A percentile compares a stretch with the other conserved stretches of the same genome.
Evolutionary conservation across 208 protist genomes (phyloP).

Genomic region (Acanthamoeba quina): DNA sequence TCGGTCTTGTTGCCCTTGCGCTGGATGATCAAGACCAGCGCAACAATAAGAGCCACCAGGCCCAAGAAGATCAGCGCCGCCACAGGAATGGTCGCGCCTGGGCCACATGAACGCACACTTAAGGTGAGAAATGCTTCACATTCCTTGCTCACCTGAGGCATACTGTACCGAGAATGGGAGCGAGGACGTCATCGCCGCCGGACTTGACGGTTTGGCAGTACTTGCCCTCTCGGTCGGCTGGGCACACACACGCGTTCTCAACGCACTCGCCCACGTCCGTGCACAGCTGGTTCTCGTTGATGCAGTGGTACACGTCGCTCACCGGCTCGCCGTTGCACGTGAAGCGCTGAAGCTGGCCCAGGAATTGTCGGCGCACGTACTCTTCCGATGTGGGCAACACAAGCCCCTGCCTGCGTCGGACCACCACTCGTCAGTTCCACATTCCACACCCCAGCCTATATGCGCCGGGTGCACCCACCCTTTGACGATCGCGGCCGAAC

Average conservation of each 20-base stretch:
- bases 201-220: slow-evolving; percentile 19
- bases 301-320: slow-evolving; percentile 44
- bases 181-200: background rate
- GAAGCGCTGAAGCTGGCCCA: slow-evolving; percentile 20
- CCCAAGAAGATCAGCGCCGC: background rate
- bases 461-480: background rate
- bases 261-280: slow-evolving; percentile 1
- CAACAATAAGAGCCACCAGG: background rate
- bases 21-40: background rate
- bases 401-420: background rate
- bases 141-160: background rate
- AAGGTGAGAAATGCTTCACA: background rate
- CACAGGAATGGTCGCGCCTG: background rate
- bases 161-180: background rate
- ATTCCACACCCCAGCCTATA: background rate
- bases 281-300: slow-evolving; percentile 29
- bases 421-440: background rate
- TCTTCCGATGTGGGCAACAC: slow-evolving; percentile 5
- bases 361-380: background rate
- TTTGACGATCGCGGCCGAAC: background rate
- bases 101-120: too few species aligned
- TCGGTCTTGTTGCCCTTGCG: background rate
- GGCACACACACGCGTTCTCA: background rate
- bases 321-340: slow-evolving; percentile 9
- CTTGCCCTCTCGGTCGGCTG: background rate